Base-by-base conservation (phyloP, 441 rosid genomes). In the Raphanus hybrid region DNA sequence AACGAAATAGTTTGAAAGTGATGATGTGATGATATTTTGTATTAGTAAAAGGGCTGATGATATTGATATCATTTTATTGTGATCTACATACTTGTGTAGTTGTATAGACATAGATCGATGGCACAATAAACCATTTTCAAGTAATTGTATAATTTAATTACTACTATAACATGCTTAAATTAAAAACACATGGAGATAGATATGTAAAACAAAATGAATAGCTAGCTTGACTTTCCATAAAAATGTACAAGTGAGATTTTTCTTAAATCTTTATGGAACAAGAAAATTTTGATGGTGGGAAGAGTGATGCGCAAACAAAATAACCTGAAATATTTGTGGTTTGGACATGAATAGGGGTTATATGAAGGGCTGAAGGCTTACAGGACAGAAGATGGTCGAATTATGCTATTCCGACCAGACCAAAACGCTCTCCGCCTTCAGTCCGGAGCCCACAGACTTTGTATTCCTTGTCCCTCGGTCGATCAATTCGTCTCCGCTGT, bases 301-400 rank as follows among this genome's bases (percentile, higher is more conserved):
- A 15, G 14, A 35, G 67, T 35, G 1, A 35, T 5, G 64, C 1
- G 20, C 35, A 55, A 35, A 64, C 64, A 55, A 55, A 35, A 14
- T 35, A 55, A 58, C 34, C 34, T 61, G 20, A 63, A 55, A 50
- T 14, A 64, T 2, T 18, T 55, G 57, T 72, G 69, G 68, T 15
- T 35, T 66, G 64, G 59, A 15, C 58, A 67, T 78, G 71, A 20
- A n/a, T 73, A 87, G 89, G 91, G 91, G 26, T 61, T 87, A 58
- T 83, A 85, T 34, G 91, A 89, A 80, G 91, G 93, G 8, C 39
- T 81, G 8, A 89, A 89, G 68, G 91, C 88, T 26, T 84, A 87
- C 67, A 82, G 91, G 74, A 82, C 67, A 39, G 82, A 85, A 75
- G 88, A 86, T 18, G 87, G 85, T 2, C 69, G 73, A 26, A 68